phyloP scores from a whole-genome alignment of 1,284 basidiomycete genomes.

The Phlebopus sp. region DNA sequence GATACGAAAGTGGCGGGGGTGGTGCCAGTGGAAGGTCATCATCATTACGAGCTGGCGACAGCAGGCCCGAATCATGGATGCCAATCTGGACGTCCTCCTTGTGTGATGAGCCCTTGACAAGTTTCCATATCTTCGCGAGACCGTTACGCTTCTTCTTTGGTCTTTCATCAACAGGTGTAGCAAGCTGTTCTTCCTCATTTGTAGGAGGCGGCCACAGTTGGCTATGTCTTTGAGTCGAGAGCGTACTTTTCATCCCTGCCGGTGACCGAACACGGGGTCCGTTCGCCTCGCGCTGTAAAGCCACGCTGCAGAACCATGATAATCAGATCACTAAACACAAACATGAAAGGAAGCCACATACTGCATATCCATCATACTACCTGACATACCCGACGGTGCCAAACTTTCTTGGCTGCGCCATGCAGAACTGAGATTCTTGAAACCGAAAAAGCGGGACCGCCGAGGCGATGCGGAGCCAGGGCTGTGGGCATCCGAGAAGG shows the following conservation, averaged over 20 bases:
- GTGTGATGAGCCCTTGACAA: constrained; percentile 61
- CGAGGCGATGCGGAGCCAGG: constrained; percentile 64
- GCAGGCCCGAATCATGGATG: constrained; percentile 24
- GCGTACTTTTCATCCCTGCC: constrained; percentile 38
- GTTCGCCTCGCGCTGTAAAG: constrained; percentile 64
- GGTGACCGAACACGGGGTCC: constrained; percentile 39
- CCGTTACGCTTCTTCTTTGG: constrained; percentile 76
- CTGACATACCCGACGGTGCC: constrained; percentile 72
- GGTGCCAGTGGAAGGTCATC: constrained; percentile 77
- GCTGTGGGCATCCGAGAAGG: constrained; percentile 75
- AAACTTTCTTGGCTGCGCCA: constrained; percentile 79
- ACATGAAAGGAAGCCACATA: constrained; percentile 43
- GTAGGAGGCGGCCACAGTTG: constrained; percentile 53
- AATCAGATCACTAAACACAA: constrained; percentile 7
- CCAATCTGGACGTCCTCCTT: constrained; percentile 24
- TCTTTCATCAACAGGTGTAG: constrained; percentile 31
- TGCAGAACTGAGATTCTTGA: constrained; percentile 71
- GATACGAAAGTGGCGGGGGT: constrained; percentile 81
- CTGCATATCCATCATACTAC: constrained; percentile 95
- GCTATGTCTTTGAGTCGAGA: constrained; percentile 48
- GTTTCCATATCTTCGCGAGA: constrained; percentile 79
- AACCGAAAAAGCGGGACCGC: constrained; percentile 78
- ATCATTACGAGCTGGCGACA: constrained; percentile 46
- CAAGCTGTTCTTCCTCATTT: constrained; percentile 29
- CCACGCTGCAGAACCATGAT: constrained; percentile 48